These are phyloP conservation scores for Talaromyces albobiverticillius DNA, from an alignment of 2,329 filamentous ascomycete species.

Conservation along the genomic window DNA sequence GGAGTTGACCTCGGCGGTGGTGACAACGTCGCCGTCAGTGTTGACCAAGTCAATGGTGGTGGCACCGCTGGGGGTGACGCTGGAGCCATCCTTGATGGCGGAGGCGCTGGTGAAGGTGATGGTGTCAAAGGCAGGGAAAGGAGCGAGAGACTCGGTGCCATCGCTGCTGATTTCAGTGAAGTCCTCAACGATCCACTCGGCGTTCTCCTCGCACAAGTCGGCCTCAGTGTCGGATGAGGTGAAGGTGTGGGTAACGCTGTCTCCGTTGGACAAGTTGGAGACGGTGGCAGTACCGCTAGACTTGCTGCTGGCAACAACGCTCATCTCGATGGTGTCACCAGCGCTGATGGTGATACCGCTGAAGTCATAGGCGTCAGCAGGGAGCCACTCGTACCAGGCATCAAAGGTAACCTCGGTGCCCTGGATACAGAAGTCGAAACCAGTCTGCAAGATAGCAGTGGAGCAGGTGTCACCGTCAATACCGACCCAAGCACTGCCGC, in stretches of 20 bases:
- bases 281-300: constrained; percentile 47
- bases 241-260: constrained; percentile 54
- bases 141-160: constrained; percentile 38
- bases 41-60: constrained; percentile 47
- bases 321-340: constrained; percentile 46
- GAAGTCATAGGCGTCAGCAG: constrained; percentile 56
- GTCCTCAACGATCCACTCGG: constrained; percentile 64
- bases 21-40: constrained; percentile 37
- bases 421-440: constrained; percentile 54
- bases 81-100: constrained; percentile 20
- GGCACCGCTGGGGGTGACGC: constrained; percentile 33
- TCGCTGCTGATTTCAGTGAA: constrained; percentile 36
- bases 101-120: constrained; percentile 39
- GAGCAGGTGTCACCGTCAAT: constrained; percentile 60
- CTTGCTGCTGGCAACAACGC: constrained; percentile 39
- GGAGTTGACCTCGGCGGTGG: constrained; percentile 24
- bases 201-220: constrained; percentile 56
- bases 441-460: constrained; percentile 56
- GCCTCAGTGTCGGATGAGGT: constrained; percentile 30
- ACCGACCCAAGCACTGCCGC: constrained; percentile 57
- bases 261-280: constrained; percentile 53
- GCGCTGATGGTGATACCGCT: constrained; percentile 42
- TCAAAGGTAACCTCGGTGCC: constrained; percentile 42
- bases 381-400: constrained; percentile 63
- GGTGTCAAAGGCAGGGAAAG: constrained; percentile 48